Evolutionary conservation across 2,329 filamentous ascomycete genomes (phyloP).

Genomic region (Aureobasidium sp.): DNA sequence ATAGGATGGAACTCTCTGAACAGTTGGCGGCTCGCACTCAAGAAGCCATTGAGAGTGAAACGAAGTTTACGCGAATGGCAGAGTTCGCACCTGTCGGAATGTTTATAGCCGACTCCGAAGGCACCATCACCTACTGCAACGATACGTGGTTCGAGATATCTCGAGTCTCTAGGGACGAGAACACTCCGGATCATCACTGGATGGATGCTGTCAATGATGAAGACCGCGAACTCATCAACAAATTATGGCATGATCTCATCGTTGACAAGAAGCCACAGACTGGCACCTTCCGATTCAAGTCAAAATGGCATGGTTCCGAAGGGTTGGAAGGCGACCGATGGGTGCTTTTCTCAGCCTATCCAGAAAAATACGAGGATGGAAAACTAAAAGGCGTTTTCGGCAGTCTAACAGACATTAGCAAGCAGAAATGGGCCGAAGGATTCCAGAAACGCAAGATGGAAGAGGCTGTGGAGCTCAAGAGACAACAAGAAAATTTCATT

Average conservation of each 20-base stretch:
- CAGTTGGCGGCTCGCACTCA: conserved; percentile 59
- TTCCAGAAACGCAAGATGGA: conserved; percentile 71
- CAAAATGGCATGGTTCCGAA: conserved; percentile 54
- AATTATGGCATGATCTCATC: conserved; percentile 58
- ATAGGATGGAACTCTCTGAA: conserved; percentile 69
- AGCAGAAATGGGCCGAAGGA: conserved; percentile 77
- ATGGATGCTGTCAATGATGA: conserved; percentile 65
- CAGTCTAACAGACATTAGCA: conserved; percentile 76
- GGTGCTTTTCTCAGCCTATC: conserved; percentile 71
- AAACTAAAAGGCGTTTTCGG: conserved; percentile 69
- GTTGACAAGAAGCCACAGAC: conserved; percentile 58
- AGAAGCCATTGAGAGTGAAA: conserved; percentile 57
- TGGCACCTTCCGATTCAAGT: conserved; percentile 69
- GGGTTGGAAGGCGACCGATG: conserved; percentile 56
- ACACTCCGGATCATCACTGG: conserved; percentile 44
- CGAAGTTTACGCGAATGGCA: conserved; percentile 76
- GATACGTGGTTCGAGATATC: conserved; percentile 68
- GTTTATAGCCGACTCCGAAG: conserved; percentile 69
- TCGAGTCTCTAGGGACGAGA: conserved; percentile 29
- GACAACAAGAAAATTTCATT: conserved; percentile 75
- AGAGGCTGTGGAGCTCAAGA: conserved; percentile 74
- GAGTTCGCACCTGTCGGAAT: conserved; percentile 78
- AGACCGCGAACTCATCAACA: conserved; percentile 53
- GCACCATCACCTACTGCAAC: conserved; percentile 72
- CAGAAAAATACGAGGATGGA: conserved; percentile 59